phyloP scores from a whole-genome alignment of 768 basidiomycete genomes.

The Termitomyces sp. region DNA sequence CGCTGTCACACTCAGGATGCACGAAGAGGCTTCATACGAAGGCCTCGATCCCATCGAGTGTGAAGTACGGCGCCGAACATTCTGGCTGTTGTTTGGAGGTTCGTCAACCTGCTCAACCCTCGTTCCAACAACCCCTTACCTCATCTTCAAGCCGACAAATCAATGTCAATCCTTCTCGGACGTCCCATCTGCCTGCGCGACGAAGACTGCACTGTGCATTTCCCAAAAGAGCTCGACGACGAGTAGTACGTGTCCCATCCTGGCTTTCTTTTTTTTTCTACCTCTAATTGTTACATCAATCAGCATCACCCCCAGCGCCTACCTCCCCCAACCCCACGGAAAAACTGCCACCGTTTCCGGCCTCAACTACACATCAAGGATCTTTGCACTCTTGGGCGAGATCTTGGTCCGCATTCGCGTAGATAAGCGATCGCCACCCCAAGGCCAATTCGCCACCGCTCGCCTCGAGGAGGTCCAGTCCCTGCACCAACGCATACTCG shows the following conservation, averaged over 20 bases:
- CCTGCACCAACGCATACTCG: slow-evolving; percentile 70
- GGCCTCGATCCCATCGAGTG: slow-evolving; percentile 83
- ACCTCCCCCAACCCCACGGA: slow-evolving; percentile 83
- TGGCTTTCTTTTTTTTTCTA: too few relatives aligned
- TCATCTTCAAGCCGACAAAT: slow-evolving; percentile 67
- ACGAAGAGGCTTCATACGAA: slow-evolving; percentile 82
- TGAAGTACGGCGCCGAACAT: slow-evolving; percentile 79
- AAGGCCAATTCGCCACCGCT: slow-evolving; percentile 81
- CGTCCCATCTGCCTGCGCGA: slow-evolving; percentile 83
- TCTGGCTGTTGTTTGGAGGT: slow-evolving; percentile 91
- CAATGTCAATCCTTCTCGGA: slow-evolving; percentile 80
- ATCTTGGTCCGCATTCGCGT: slow-evolving; percentile 83
- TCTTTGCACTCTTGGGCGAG: slow-evolving; percentile 82
- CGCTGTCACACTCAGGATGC: slow-evolving; percentile 76
- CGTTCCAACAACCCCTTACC: slow-evolving; percentile 1
- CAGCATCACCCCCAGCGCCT: slow-evolving; percentile 80
- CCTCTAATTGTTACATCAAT: background rate
- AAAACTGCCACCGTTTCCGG: slow-evolving; percentile 83
- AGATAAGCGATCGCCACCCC: slow-evolving; percentile 81
- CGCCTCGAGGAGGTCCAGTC: slow-evolving; percentile 81
- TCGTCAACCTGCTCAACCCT: slow-evolving; percentile 18
- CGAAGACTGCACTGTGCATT: slow-evolving; percentile 87
- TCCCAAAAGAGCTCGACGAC: slow-evolving; percentile 84
- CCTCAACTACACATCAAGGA: slow-evolving; percentile 80
- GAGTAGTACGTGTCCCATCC: slow-evolving; percentile 62